Evolutionary conservation across 2,329 filamentous ascomycete species (phyloP).

Genomic region (Alternaria angustiovoidea): DNA sequence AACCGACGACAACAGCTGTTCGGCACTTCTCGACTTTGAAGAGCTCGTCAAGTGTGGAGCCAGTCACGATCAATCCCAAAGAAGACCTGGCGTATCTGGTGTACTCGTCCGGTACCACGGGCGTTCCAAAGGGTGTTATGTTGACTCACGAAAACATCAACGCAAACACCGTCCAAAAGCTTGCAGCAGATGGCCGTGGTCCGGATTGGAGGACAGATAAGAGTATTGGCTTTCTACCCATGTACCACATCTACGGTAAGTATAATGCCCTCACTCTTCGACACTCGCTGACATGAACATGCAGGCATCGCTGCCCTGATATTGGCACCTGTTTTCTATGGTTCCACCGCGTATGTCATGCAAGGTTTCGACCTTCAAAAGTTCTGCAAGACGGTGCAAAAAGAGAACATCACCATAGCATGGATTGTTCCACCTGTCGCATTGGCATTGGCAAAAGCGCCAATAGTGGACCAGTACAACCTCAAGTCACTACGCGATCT

Average conservation of each 20-base stretch:
- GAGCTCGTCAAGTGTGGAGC: neutral
- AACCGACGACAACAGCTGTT: neutral
- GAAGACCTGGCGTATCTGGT: constrained; percentile 19
- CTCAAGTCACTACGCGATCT: neutral
- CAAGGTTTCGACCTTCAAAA: neutral
- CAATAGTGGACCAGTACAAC: neutral
- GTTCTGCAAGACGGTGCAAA: neutral
- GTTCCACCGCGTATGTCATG: neutral
- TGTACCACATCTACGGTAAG: constrained; percentile 55
- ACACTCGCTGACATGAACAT: neutral
- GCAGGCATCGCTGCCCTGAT: neutral
- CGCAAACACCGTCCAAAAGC: constrained; percentile 49
- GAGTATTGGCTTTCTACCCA: constrained; percentile 54
- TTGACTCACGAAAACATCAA: constrained; percentile 52
- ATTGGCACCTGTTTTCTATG: neutral
- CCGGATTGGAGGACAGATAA: constrained; percentile 35
- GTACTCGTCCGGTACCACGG: constrained; percentile 48
- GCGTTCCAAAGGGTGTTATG: constrained; percentile 54
- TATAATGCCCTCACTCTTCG: constrained; percentile 34
- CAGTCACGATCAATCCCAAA: constrained; percentile 13
- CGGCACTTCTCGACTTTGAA: neutral
- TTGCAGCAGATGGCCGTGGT: constrained; percentile 31
- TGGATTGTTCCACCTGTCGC: neutral
- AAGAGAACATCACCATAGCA: neutral
- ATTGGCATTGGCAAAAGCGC: neutral